Conservation (phyloP, 495 filamentous ascomycete species). For the Endocarpon pusillum region DNA sequence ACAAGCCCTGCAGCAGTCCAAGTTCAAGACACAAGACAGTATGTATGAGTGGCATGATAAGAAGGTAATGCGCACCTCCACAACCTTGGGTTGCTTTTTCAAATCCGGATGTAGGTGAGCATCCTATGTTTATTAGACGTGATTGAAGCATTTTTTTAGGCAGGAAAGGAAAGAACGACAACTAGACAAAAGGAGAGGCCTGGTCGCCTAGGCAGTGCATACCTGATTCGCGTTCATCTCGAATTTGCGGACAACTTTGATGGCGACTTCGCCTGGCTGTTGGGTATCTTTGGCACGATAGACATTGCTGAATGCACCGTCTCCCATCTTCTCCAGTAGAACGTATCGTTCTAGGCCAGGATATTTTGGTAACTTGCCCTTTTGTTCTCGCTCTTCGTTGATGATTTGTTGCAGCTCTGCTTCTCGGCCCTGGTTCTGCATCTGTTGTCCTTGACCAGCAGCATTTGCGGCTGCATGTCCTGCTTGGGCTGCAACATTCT, state of each 20-base stretch:
- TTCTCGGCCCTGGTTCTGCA: conserved; percentile 27
- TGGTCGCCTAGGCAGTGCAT: conserved; percentile 15
- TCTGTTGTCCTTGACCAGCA: conserved; percentile 30
- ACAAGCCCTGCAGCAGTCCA: conserved; percentile 4
- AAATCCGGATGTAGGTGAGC: conserved; percentile 85
- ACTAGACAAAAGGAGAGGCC: conserved; percentile 7
- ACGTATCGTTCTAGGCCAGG: conserved; percentile 85
- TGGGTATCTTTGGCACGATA: conserved; percentile 71
- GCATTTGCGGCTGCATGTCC: conserved; percentile 34
- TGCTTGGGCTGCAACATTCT: conserved; percentile 47
- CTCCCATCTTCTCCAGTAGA: conserved; percentile 93
- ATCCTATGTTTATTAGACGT: too few species aligned
- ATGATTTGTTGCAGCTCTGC: conserved; percentile 63
- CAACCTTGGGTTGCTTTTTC: conserved; percentile 81
- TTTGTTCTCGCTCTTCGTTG: conserved; percentile 72
- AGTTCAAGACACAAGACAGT: conserved; percentile 2
- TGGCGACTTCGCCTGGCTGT: conserved; percentile 66
- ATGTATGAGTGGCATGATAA: conserved; percentile 8
- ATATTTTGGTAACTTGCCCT: conserved; percentile 75
- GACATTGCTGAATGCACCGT: conserved; percentile 97
- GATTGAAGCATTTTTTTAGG: too few species aligned
- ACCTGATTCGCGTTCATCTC: conserved; percentile 98
- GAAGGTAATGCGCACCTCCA: conserved; percentile 70
- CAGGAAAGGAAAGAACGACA: conserved; percentile 10
- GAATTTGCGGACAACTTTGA: conserved; percentile 97